Base-by-base conservation (phyloP, 768 basidiomycete species). In the Sistotremastrum niveocremeum region DNA sequence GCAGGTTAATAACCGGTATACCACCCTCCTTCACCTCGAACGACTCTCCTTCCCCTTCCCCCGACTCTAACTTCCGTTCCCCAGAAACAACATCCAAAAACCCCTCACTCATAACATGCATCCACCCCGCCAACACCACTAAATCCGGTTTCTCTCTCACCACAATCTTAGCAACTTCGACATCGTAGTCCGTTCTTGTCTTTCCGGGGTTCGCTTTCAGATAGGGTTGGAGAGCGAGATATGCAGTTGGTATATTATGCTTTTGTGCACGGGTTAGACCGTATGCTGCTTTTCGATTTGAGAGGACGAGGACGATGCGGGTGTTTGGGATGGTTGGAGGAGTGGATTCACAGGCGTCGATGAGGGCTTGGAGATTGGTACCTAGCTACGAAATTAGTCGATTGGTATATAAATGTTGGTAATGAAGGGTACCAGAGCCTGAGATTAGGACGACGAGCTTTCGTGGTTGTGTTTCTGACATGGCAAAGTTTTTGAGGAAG, bases 101-200 rank as follows among this genome's bases (percentile, higher is more conserved):
- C 0, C 65, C 67, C 44, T 86, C 81, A 47, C 81, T 79, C 48
- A 97, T 72, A 55, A 98, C 87, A 57, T 98, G 93, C 94, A 99
- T 97, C 88, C 90, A 99, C 0, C 95, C 95, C 0, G 94, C 95
- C n/a, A 98, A 71, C 5, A 98, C 85, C 41, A 98, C 75, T 29
- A 94, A 60, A 62, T 97, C 87, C 0, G 94, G 94, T 33, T 65
- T 63, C 12, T 68, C 74, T 29, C 63, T 58, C 4, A 84, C 56
- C 3, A 89, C 77, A 44, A 77, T 71, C 33, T 73, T 64, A 6
- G 87, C 88, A 1, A 93, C 73, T 57, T 87, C 84, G 2, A 67
- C 64, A 57, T 94, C 94, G 63, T 95, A 97, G 58, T 94, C 86
- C 40, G 74, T 66, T 12, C 94, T 69, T 4, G 85, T 84, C 52